Conservation (phyloP, 345 rosid genomes). For the Eucalyptus pumila region DNA sequence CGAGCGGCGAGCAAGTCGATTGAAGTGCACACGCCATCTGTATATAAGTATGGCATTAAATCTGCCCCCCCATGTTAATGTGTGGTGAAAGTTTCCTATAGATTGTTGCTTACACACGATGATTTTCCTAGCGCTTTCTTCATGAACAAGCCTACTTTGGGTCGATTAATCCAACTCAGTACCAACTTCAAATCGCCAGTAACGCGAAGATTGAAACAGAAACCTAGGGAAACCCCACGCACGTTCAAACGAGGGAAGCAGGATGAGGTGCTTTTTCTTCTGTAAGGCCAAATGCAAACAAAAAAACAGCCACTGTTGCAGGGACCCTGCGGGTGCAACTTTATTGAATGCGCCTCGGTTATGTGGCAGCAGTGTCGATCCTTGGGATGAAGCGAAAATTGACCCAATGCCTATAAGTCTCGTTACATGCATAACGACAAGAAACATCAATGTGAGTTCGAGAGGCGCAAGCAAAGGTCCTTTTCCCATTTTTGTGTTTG, state of each 20-base stretch:
- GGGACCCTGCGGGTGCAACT: not conserved
- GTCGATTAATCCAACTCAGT: not conserved
- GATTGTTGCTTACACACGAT: not conserved
- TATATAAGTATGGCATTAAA: not conserved
- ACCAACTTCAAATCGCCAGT: not conserved
- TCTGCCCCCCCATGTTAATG: not conserved
- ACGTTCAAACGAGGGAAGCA: not conserved
- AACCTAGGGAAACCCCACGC: not conserved
- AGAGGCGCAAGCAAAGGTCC: not conserved
- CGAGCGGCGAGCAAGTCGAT: constrained; percentile 33
- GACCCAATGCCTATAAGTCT: not conserved
- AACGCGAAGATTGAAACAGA: not conserved
- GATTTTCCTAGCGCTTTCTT: not conserved
- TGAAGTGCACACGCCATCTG: not conserved
- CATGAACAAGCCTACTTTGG: not conserved
- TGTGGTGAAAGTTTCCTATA: not conserved
- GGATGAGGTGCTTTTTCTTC: not conserved
- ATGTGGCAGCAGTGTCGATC: not conserved
- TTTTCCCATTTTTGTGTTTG: not conserved
- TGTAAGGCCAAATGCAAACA: not conserved
- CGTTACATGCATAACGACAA: not conserved
- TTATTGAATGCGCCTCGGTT: not conserved
- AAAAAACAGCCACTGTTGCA: not conserved
- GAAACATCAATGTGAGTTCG: not conserved
- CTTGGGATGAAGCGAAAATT: not conserved